Evolutionary conservation across 305 asterid genomes (phyloP).

Genomic region (Solanum hybrid): DNA sequence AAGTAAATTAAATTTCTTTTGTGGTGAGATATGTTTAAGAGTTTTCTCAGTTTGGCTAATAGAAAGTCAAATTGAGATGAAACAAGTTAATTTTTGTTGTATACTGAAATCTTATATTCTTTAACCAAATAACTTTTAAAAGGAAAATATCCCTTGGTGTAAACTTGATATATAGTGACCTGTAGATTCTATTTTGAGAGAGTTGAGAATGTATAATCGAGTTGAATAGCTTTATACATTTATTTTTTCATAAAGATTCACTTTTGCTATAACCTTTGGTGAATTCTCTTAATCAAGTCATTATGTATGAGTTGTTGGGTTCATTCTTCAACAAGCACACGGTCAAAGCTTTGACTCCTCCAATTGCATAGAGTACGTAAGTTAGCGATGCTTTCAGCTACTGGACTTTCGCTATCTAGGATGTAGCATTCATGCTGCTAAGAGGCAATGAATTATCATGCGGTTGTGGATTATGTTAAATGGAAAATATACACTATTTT

Average conservation of each 20-base stretch:
- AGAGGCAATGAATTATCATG: not conserved
- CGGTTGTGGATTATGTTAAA: fast-evolving
- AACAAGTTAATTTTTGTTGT: not conserved
- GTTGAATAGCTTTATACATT: not conserved
- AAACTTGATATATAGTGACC: not conserved
- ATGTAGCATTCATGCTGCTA: not conserved
- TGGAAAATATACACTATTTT: not conserved
- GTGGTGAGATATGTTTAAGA: not conserved
- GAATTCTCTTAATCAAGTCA: too few species aligned
- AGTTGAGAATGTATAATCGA: not conserved
- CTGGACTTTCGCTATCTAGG: not conserved
- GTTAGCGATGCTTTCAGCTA: not conserved
- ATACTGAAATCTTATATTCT: not conserved
- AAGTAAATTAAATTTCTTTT: not conserved
- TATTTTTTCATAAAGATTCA: too few species aligned
- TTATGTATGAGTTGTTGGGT: not conserved
- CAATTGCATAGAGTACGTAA: not conserved
- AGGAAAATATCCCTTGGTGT: not conserved
- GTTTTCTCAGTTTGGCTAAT: not conserved
- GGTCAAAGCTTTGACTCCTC: not conserved
- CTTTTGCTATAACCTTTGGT: too few species aligned
- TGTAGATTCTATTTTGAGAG: not conserved
- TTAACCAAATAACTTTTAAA: not conserved
- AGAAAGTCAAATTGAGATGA: not conserved
- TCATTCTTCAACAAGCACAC: not conserved